Evolutionary conservation across 495 filamentous ascomycete species (phyloP).

Genomic region (Saxophila tyrrhenica): DNA sequence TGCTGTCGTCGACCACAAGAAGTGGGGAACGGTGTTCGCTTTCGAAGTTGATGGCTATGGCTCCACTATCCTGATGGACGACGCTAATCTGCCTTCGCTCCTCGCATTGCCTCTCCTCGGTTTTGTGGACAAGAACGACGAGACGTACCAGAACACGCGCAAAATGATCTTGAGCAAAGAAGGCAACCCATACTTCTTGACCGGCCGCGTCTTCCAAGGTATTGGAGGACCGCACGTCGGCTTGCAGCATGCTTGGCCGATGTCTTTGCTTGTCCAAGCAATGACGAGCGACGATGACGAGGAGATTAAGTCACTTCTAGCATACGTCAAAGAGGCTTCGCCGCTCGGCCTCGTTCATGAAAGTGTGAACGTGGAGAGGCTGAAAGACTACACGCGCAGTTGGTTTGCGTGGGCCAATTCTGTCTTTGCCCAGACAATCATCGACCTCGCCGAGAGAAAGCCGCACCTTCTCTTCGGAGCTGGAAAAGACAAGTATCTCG

Average conservation of each 20-base stretch:
- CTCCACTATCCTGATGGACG: constrained; percentile 85
- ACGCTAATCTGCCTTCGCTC: constrained; percentile 89
- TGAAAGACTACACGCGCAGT: constrained; percentile 62
- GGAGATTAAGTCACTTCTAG: constrained; percentile 63
- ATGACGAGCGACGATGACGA: constrained; percentile 79
- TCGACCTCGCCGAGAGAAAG: constrained; percentile 76
- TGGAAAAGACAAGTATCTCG: constrained; percentile 28
- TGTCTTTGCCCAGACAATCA: constrained; percentile 85
- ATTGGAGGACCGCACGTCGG: constrained; percentile 85
- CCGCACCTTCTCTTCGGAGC: constrained; percentile 77
- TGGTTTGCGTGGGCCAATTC: constrained; percentile 99
- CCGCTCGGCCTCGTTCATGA: constrained; percentile 79
- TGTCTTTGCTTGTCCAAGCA: constrained; percentile 83
- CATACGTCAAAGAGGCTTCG: constrained; percentile 61
- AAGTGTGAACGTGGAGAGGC: constrained; percentile 71
- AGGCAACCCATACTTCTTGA: constrained; percentile 84
- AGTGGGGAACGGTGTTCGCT: constrained; percentile 82
- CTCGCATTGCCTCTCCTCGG: constrained; percentile 79
- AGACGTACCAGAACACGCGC: constrained; percentile 78
- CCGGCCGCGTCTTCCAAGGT: constrained; percentile 66
- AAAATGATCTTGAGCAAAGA: constrained; percentile 72
- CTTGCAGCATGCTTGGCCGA: constrained; percentile 86
- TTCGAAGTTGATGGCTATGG: constrained; percentile 97
- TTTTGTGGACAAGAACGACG: constrained; percentile 56
- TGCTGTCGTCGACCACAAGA: constrained; percentile 74